phyloP scores from a whole-genome alignment of 2,329 filamentous ascomycete genomes.

The Trichoderma sp. region DNA sequence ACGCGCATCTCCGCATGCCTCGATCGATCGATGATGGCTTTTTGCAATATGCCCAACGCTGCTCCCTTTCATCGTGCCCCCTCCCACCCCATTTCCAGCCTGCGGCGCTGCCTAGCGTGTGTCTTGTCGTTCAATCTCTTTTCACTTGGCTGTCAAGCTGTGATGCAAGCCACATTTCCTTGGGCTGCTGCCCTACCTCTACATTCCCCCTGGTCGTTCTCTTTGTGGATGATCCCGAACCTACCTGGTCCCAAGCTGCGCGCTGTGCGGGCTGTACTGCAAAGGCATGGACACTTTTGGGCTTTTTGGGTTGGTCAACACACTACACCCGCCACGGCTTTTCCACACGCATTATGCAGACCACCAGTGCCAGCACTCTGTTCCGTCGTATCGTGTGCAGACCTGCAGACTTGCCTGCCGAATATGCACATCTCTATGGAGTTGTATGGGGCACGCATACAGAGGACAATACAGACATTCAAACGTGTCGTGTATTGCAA shows the following conservation, averaged over 20 bases:
- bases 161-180: conserved; percentile 9
- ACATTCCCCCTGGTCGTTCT: neutral
- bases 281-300: conserved; percentile 2
- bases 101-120: neutral
- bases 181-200: neutral
- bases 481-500: neutral
- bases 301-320: neutral
- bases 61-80: neutral
- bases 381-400: neutral
- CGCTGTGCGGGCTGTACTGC: conserved; percentile 1
- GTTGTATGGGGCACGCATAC: neutral
- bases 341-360: neutral
- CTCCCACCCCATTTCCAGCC: neutral
- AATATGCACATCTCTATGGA: neutral
- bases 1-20: neutral
- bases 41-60: neutral
- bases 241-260: neutral
- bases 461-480: neutral
- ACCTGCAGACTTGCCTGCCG: neutral
- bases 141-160: neutral
- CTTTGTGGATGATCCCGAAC: neutral
- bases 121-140: neutral
- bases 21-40: neutral
- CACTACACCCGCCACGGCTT: neutral
- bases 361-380: neutral